A percentile compares a stretch with the other conserved stretches of the same genome.
Evolutionary conservation across 2,329 filamentous ascomycete genomes (phyloP).

Genomic region (Lasiodiplodia citricola): DNA sequence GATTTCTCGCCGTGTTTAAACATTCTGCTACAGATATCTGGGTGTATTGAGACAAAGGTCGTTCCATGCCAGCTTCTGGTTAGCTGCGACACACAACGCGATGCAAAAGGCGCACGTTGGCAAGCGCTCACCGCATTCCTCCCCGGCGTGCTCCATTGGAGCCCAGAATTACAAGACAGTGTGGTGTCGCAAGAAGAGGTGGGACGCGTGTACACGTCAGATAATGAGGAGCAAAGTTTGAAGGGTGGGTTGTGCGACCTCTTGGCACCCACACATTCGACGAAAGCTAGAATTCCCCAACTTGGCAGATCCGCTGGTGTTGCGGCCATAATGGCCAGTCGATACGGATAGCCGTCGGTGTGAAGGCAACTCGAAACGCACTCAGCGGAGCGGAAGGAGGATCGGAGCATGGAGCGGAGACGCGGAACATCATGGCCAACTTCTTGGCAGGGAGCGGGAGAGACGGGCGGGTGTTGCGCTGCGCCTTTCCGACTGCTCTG

Average conservation of each 20-base stretch:
- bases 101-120: background rate
- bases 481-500: background rate
- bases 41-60: background rate
- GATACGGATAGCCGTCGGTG: background rate
- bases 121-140: background rate
- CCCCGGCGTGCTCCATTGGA: background rate
- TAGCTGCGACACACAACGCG: background rate
- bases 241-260: background rate
- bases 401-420: constrained; percentile 11
- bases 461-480: background rate
- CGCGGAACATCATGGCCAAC: background rate
- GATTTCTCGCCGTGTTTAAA: background rate
- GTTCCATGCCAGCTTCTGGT: background rate
- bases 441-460: constrained; percentile 10
- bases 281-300: constrained; percentile 1
- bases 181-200: background rate
- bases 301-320: background rate
- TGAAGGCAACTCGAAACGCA: constrained; percentile 17
- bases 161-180: background rate
- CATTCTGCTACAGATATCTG: background rate
- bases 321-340: background rate
- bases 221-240: background rate
- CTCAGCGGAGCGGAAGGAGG: background rate
- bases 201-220: background rate
- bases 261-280: background rate